A percentile compares a stretch with the other conserved stretches of the same genome.
phyloP scores from a whole-genome alignment of 176 grass and related monocot genomes.

The Ensete ventricosum region DNA sequence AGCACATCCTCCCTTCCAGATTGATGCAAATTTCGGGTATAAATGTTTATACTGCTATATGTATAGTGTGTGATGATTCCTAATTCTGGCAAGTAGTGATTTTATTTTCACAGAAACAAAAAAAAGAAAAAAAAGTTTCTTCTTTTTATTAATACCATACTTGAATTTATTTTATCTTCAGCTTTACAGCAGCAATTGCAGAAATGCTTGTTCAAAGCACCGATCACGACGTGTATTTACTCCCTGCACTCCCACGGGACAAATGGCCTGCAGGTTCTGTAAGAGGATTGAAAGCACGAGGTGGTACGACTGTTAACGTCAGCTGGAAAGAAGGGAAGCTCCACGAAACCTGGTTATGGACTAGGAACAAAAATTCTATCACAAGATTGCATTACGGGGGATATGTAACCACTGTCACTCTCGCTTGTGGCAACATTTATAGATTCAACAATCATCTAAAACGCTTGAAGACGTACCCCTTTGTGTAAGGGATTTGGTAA shows the following conservation, averaged over 20 bases:
- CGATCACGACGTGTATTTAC: slow-evolving; percentile 47
- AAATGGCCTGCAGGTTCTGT: slow-evolving; percentile 76
- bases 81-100: no score
- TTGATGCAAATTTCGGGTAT: slow-evolving; percentile 98
- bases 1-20: slow-evolving; percentile 91
- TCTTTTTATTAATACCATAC: not conserved
- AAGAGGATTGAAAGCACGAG: slow-evolving; percentile 71
- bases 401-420: slow-evolving; percentile 5
- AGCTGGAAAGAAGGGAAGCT: slow-evolving; percentile 72
- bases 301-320: slow-evolving; percentile 53
- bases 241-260: slow-evolving; percentile 53
- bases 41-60: not conserved
- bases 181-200: slow-evolving; percentile 63
- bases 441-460: slow-evolving; percentile 45
- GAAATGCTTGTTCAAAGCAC: slow-evolving; percentile 90
- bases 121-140: not conserved
- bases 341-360: slow-evolving; percentile 72
- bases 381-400: slow-evolving; percentile 34
- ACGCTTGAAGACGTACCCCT: slow-evolving; percentile 42
- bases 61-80: no score
- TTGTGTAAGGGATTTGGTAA: not conserved
- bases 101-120: not conserved
- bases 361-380: slow-evolving; percentile 29
- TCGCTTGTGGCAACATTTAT: slow-evolving; percentile 40
- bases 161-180: slow-evolving; percentile 27